Conservation (phyloP, 306 rosid genomes). For the Inga laurina region DNA sequence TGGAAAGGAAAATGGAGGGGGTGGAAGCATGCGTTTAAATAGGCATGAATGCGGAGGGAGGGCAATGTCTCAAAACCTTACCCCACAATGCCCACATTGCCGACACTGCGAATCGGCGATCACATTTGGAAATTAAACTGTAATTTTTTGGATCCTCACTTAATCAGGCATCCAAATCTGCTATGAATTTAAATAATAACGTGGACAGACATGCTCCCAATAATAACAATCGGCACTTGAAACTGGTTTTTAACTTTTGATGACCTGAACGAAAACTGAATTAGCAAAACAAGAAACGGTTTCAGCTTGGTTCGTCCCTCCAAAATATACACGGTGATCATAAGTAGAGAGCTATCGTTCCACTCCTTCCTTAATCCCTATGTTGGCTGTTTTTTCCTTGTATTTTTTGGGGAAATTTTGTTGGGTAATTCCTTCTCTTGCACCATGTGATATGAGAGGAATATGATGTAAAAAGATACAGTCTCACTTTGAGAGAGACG, state of each 20-base stretch:
- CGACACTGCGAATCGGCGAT: background rate
- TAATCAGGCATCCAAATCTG: background rate
- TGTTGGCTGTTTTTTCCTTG: background rate
- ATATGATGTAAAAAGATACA: background rate
- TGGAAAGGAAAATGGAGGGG: background rate
- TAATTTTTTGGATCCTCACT: conserved; percentile 28
- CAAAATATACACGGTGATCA: background rate
- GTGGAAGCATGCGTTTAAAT: background rate
- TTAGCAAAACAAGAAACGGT: background rate
- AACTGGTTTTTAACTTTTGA: background rate
- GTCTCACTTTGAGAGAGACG: background rate
- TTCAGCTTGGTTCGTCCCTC: background rate
- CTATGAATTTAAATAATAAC: background rate
- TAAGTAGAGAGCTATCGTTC: background rate
- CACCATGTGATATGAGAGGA: background rate
- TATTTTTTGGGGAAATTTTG: background rate
- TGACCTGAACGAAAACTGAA: background rate
- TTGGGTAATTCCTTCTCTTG: background rate
- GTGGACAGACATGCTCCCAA: background rate
- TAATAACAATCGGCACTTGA: background rate
- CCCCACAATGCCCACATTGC: conserved; percentile 35
- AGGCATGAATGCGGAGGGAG: background rate
- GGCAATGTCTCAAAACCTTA: background rate
- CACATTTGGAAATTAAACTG: background rate
- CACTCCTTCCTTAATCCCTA: too few species aligned